These are phyloP conservation scores for Elaphomyces granulatus DNA, from an alignment of 495 filamentous ascomycete species.

Conservation along the genomic window DNA sequence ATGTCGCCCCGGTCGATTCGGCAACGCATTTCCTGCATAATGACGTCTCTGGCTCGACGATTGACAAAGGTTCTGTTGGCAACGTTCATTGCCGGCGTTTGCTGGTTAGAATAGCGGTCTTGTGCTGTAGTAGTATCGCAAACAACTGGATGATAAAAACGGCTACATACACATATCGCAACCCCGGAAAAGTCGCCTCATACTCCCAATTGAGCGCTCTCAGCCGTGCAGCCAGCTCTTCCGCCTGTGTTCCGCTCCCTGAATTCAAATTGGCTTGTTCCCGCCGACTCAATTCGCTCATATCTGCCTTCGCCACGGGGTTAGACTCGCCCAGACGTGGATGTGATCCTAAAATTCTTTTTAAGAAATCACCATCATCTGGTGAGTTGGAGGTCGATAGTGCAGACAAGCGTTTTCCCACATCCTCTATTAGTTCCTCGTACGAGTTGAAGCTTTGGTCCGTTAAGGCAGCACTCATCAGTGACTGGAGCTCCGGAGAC, in stretches of 20 bases:
- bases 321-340: conserved; percentile 60
- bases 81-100: too few species aligned
- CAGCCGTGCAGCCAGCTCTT: conserved; percentile 36
- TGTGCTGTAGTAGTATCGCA: too few species aligned
- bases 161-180: conserved; percentile 64
- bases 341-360: conserved; percentile 71
- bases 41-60: conserved; percentile 52
- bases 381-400: conserved; percentile 33
- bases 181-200: conserved; percentile 64
- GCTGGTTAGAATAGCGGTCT: too few species aligned
- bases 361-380: conserved; percentile 39
- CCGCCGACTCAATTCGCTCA: conserved; percentile 53
- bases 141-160: conserved; percentile 6
- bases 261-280: conserved; percentile 67
- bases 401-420: conserved; percentile 40
- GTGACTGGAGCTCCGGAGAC: conserved; percentile 53
- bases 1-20: conserved; percentile 58
- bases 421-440: conserved; percentile 40
- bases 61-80: conserved; percentile 80
- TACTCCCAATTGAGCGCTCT: conserved; percentile 60
- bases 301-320: conserved; percentile 40
- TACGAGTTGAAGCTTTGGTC: conserved; percentile 49
- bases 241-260: conserved; percentile 31
- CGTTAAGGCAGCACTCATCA: conserved; percentile 52
- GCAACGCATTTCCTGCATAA: conserved; percentile 74